Conservation (phyloP, 495 filamentous ascomycete genomes). For the Aspergillus sparsus region DNA sequence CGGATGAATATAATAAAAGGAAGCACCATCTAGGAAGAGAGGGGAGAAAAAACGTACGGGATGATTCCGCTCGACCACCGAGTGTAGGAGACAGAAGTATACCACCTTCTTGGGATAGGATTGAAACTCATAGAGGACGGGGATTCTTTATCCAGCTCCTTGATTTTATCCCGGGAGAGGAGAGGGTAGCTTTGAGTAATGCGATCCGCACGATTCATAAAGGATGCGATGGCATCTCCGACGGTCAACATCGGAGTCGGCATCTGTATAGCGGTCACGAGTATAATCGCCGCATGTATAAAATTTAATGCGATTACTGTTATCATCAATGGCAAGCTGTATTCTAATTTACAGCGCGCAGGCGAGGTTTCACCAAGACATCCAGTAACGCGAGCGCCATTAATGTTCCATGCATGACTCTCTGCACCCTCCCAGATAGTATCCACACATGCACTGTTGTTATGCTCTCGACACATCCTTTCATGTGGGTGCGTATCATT, state of each 20-base stretch:
- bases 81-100: not conserved
- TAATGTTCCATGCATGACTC: conserved; percentile 1
- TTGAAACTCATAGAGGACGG: not conserved
- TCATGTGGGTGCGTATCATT: not conserved
- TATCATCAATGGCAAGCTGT: conserved; percentile 16
- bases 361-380: conserved; percentile 6
- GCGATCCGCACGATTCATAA: conserved; percentile 16
- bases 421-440: not conserved
- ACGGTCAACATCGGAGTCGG: conserved; percentile 13
- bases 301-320: conserved; percentile 13
- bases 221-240: conserved; percentile 22
- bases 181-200: conserved; percentile 13
- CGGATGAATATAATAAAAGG: no score
- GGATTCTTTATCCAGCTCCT: not conserved
- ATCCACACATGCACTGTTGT: not conserved
- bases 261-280: conserved; percentile 7
- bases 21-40: not conserved
- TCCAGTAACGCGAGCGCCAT: not conserved
- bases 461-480: not conserved
- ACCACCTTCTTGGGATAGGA: conserved; percentile 8
- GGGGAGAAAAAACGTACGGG: not conserved
- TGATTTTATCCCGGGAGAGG: conserved; percentile 1
- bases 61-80: not conserved
- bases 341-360: conserved; percentile 18
- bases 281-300: conserved; percentile 15